Conservation (phyloP, 306 rosid species). For the Psophocarpus tetragonolobus region DNA sequence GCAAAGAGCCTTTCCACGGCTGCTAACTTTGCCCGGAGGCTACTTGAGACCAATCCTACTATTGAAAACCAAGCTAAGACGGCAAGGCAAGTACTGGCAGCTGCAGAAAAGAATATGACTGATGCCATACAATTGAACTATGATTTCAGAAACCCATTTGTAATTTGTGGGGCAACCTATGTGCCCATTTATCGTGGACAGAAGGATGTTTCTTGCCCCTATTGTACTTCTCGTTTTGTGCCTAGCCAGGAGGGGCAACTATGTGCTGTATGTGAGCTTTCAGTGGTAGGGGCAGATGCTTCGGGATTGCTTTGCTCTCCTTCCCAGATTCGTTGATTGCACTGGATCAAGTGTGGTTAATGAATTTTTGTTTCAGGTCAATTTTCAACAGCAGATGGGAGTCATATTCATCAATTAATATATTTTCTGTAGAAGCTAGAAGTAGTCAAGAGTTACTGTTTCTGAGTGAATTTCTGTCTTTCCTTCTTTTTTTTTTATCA, state of each 20-base stretch:
- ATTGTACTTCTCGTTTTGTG: slow-evolving; percentile 87
- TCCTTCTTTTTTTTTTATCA: neutral
- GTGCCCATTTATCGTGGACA: slow-evolving; percentile 91
- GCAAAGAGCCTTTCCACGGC: slow-evolving; percentile 87
- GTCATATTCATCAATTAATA: slow-evolving; percentile 33
- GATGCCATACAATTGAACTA: slow-evolving; percentile 74
- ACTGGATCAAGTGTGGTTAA: slow-evolving; percentile 35
- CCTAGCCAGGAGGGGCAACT: slow-evolving; percentile 75
- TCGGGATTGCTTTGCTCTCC: slow-evolving; percentile 90
- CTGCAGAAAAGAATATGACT: slow-evolving; percentile 89
- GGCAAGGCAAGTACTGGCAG: slow-evolving; percentile 87
- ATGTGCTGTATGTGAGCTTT: slow-evolving; percentile 82
- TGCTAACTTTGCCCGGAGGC: slow-evolving; percentile 80
- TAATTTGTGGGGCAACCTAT: slow-evolving; percentile 83
- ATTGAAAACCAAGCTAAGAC: slow-evolving; percentile 77
- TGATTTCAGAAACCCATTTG: slow-evolving; percentile 92
- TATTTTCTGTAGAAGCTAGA: slow-evolving; percentile 44
- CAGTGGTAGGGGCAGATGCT: slow-evolving; percentile 86
- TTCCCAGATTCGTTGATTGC: slow-evolving; percentile 75
- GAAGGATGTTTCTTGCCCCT: slow-evolving; percentile 84
- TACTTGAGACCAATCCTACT: slow-evolving; percentile 85
- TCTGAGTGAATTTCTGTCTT: slow-evolving; percentile 31
- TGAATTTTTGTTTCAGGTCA: slow-evolving; percentile 42
- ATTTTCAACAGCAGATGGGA: slow-evolving; percentile 39
- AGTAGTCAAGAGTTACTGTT: slow-evolving; percentile 34